Conservation (phyloP, 805 yeast genomes). For the Saturnispora quitensis region DNA sequence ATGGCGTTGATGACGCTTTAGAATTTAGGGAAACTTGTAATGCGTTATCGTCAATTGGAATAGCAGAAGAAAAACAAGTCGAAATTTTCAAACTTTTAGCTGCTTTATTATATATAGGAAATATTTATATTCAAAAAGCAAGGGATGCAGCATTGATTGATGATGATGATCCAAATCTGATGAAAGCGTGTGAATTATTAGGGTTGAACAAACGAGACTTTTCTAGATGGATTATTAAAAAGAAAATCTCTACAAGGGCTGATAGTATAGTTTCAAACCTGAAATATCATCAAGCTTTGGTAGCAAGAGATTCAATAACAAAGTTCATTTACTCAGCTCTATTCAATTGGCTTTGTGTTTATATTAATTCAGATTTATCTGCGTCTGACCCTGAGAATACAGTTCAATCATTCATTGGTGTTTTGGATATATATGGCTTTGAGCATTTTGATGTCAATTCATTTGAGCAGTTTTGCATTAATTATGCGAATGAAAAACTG, state of each 20-base stretch:
- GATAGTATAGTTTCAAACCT: conserved; percentile 84
- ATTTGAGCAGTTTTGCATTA: conserved; percentile 95
- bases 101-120: conserved; percentile 86
- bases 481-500: conserved; percentile 91
- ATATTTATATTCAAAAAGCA: conserved; percentile 75
- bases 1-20: conserved; percentile 69
- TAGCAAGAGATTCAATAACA: conserved; percentile 91
- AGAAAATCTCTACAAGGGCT: conserved; percentile 81
- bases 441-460: conserved; percentile 92
- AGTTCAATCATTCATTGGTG: conserved; percentile 79
- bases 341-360: conserved; percentile 89
- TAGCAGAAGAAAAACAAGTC: conserved; percentile 46
- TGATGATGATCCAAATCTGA: conserved; percentile 75
- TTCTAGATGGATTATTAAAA: conserved; percentile 87
- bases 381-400: conserved; percentile 53
- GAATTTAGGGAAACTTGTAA: conserved; percentile 71
- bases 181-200: conserved; percentile 71
- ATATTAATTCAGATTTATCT: conserved; percentile 73
- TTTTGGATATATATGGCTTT: conserved; percentile 93
- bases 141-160: conserved; percentile 73
- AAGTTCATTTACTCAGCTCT: conserved; percentile 85
- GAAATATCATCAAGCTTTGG: conserved; percentile 73
- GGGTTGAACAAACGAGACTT: conserved; percentile 67
- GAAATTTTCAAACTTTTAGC: conserved; percentile 73
- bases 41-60: conserved; percentile 74